Evolutionary conservation across 1,284 basidiomycete species (phyloP), one percentile per base, ranked within the genome.

Genomic region (Apiotrichum mycotoxinovorans): DNA sequence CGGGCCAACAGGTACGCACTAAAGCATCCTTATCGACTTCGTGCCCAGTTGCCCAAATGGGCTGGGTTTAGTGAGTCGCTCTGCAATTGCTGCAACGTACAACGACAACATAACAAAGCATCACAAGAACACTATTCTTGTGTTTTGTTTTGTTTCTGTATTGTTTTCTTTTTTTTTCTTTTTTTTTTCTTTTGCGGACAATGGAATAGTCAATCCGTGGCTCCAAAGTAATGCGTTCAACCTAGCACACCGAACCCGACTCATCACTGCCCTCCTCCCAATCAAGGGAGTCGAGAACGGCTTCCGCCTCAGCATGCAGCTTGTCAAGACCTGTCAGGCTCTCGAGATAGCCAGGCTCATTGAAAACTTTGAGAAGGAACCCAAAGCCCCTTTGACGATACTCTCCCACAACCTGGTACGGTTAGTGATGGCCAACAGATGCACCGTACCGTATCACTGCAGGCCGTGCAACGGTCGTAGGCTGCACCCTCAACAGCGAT

Each of bases 381-480:
- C 80, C 81, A 65, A 91, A 89, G 0, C 92, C 91, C 33, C 84
- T 77, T 12, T 75, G 78, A 63, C 87, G 85, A 71, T 95, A 97
- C 20, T 85, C 87, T 14, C 83, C 73, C 23, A 95, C 58, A 3
- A 94, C 84, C 89, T 91, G 64, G 15, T 9, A 57, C n/a, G 40
- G 11, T 52, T 43, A 59, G 33, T 10, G 23, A 23, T 14, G 15
- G n/a, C 3, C 20, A 22, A 2, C 17, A 18, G 30, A 30, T 25
- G 25, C 25, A 23, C 67, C 86, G 58, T 59, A 91, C 89, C 33
- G 80, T 82, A 61, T 87, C 83, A 57, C 87, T 89, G 73, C 95
- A 98, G 0, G 89, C 95, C 0, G 94, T 97, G 72, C 96, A 98
- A 46, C 83, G 80, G 55, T 88, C 83, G 71, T 89, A 98, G 0